These are phyloP conservation scores for Oryza meyeriana DNA, from an alignment of 176 grass and related monocot genomes.

Conservation along the genomic window DNA sequence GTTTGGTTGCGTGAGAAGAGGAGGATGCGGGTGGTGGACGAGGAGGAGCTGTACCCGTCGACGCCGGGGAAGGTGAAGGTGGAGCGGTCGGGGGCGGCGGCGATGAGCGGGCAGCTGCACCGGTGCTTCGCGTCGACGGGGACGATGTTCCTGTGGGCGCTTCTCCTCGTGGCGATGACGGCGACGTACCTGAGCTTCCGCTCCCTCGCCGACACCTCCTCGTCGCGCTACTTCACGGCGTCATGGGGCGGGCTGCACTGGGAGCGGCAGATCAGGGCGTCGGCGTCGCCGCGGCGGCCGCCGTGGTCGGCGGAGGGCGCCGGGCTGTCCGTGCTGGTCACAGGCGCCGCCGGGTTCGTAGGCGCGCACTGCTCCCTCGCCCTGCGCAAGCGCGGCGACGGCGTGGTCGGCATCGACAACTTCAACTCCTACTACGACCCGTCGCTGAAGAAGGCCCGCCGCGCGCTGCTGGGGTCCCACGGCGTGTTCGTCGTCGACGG, in stretches of 20 bases:
- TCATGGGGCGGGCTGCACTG: slow-evolving; percentile 71
- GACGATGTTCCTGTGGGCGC: slow-evolving; percentile 72
- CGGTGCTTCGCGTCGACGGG: slow-evolving; percentile 82
- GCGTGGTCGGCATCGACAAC: slow-evolving; percentile 70
- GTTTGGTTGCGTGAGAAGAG: slow-evolving; percentile 31
- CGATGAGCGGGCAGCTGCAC: slow-evolving; percentile 48
- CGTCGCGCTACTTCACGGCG: slow-evolving; percentile 53
- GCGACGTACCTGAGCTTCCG: slow-evolving; percentile 73
- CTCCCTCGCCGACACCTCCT: slow-evolving; percentile 50
- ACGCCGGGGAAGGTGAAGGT: slow-evolving; percentile 82
- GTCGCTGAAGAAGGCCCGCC: slow-evolving; percentile 65
- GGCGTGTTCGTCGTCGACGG: slow-evolving; percentile 63
- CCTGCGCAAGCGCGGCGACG: slow-evolving; percentile 59
- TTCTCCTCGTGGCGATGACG: slow-evolving; percentile 56
- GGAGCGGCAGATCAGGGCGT: slow-evolving; percentile 64
- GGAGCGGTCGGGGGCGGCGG: slow-evolving; percentile 21
- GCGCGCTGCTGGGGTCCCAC: slow-evolving; percentile 42
- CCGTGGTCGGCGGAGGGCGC: slow-evolving; percentile 40
- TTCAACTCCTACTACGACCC: no score
- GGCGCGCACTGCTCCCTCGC: slow-evolving; percentile 54
- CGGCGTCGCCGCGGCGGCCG: slow-evolving; percentile 38
- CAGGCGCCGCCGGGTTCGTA: slow-evolving; percentile 67
- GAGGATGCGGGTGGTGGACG: slow-evolving; percentile 54
- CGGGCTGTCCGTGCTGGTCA: slow-evolving; percentile 60
- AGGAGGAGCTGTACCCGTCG: slow-evolving; percentile 60